These are phyloP conservation scores for Cordia subcordata DNA, from an alignment of 257 asterid genomes.

Conservation along the genomic window DNA sequence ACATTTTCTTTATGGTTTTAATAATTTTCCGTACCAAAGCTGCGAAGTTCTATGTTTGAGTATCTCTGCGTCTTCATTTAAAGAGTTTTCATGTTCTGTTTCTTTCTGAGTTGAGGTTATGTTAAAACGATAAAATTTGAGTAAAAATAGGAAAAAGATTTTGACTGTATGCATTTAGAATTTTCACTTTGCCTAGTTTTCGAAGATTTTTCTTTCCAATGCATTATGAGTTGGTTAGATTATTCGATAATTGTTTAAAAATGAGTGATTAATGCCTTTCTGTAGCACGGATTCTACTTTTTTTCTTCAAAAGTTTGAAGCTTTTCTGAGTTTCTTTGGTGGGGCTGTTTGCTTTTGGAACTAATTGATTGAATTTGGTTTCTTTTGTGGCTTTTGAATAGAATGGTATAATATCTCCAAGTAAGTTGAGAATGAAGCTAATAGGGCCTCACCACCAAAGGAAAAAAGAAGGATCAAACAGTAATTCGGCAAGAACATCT, in stretches of 20 bases:
- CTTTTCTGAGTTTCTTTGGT: slow-evolving; percentile 1
- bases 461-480: slow-evolving; percentile 76
- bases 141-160: no score
- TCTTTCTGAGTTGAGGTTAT: no score
- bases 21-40: no score
- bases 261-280: neutral
- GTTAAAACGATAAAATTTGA: no score
- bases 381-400: slow-evolving; percentile 12
- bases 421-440: slow-evolving; percentile 89
- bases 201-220: neutral
- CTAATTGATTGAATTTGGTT: neutral
- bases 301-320: neutral
- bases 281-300: neutral
- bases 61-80: no score
- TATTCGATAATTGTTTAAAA: no score
- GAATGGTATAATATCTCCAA: slow-evolving; percentile 86
- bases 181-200: no score
- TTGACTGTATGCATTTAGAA: no score
- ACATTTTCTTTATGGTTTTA: no score
- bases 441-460: slow-evolving; percentile 54
- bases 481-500: slow-evolving; percentile 90
- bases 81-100: no score
- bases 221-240: no score
- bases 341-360: slow-evolving; percentile 3
- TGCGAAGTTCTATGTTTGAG: no score